Base-by-base conservation (phyloP, 306 rosid species). In the Crotalaria pallida region DNA sequence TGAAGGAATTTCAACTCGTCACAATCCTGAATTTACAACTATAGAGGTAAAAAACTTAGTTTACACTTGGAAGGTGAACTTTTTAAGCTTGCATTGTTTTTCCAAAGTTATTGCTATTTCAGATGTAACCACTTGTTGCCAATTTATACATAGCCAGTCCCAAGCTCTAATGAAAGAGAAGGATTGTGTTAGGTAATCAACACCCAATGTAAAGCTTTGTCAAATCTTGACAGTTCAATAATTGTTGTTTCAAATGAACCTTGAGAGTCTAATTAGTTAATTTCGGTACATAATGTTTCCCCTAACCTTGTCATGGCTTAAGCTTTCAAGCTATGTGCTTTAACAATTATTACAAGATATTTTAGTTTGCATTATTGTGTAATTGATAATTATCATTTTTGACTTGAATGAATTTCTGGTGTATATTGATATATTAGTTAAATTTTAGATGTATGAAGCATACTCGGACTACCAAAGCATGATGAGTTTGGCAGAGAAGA, bases 1-100 rank as follows among this genome's bases (percentile, higher is more conserved):
- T 79, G 97, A 94, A 83, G 99, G 99, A 81, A 84, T 91, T 83
- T 90, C 99, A 74, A 88, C 96, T 70, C 97, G 99, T 62, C 99
- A 94, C 76, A 94, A 94, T 84, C 99, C 99, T 18, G 99, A 94
- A 74, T 94, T 94, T 77, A 94, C 99, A 55, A 87, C 97, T 53
- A 94, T 94, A 69, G 99, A 94, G 99, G 98, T 90, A 87, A 80
- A 6, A 44, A 38, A 56, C 19, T 71, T 12, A 49, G 55, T 40
- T 56, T 64, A 44, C 24, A 2, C 57, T 66, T 13, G 12, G 11
- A 11, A 19, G 33, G 61, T 55, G 31, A 40, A 23, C 31, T 21
- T 9, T 67, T 74, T 57, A 58, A 58, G 29, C 40, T 58, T 72
- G 57, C 33, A 22, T 73, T 24, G 31, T 67, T 65, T 58, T 48